A percentile compares a stretch with the other conserved stretches of the same genome.
Evolutionary conservation across 1,139 yeast genomes (phyloP).

Genomic region (Wickerhamomyces sp.): DNA sequence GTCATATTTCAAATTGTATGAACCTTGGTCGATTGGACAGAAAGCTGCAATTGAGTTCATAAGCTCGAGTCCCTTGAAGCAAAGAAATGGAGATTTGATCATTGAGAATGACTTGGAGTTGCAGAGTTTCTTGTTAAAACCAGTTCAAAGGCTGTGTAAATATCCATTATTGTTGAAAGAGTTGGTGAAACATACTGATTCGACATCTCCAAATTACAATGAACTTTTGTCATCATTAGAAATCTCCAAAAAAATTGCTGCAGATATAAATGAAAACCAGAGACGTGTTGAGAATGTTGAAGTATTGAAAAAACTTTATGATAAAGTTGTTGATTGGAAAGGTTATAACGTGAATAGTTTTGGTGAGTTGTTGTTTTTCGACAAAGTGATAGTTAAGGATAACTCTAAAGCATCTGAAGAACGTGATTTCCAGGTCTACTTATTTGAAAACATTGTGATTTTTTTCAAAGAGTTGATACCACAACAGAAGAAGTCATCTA

Average conservation of each 20-base stretch:
- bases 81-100: constrained; percentile 51
- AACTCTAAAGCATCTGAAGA: constrained; percentile 48
- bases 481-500: constrained; percentile 29
- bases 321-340: constrained; percentile 84
- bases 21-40: constrained; percentile 86
- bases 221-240: constrained; percentile 69
- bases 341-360: constrained; percentile 82
- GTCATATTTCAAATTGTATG: constrained; percentile 81
- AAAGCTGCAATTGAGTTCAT: constrained; percentile 82
- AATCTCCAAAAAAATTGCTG: constrained; percentile 71
- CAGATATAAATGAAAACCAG: constrained; percentile 88
- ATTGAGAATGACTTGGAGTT: constrained; percentile 86
- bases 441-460: constrained; percentile 82
- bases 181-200: constrained; percentile 59
- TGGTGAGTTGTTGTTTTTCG: constrained; percentile 81
- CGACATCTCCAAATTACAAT: constrained; percentile 49
- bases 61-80: constrained; percentile 52
- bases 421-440: constrained; percentile 82
- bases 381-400: constrained; percentile 70
- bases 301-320: constrained; percentile 60
- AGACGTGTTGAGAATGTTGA: constrained; percentile 85
- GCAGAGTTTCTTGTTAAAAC: constrained; percentile 85
- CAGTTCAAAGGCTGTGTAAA: constrained; percentile 91
- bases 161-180: constrained; percentile 82
- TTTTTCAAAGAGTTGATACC: constrained; percentile 57